These are phyloP conservation scores for Fagopyrum tataricum DNA, from an alignment of 148 eudicot species.

Conservation along the genomic window DNA sequence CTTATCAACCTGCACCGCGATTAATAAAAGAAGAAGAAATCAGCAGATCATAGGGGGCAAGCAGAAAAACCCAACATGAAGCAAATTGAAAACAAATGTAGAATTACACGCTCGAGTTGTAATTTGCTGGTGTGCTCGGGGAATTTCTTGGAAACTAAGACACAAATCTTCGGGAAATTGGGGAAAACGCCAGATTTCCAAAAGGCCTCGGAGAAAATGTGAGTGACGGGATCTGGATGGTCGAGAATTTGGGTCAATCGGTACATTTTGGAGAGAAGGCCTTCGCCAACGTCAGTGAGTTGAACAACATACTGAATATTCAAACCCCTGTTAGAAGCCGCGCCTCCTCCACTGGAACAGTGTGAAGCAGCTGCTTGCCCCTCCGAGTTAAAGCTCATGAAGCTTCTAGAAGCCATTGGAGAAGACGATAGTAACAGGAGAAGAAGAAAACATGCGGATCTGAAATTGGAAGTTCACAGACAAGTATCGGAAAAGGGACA, in stretches of 20 bases:
- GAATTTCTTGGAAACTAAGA: constrained; percentile 76
- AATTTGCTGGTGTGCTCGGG: constrained; percentile 93
- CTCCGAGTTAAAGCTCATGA: constrained; percentile 44
- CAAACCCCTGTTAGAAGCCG: constrained; percentile 49
- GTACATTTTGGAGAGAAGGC: constrained; percentile 92
- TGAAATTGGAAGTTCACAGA: background rate
- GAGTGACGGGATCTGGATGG: constrained; percentile 72
- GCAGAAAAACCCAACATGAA: background rate
- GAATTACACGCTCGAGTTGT: constrained; percentile 79
- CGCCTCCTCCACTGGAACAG: constrained; percentile 36
- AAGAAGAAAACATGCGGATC: background rate
- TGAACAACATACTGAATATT: constrained; percentile 89
- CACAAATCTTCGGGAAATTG: constrained; percentile 73
- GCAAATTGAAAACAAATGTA: constrained; percentile 6
- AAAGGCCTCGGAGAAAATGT: constrained; percentile 70
- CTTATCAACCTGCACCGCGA: constrained; percentile 67
- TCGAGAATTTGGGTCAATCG: constrained; percentile 87
- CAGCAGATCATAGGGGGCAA: constrained; percentile 7
- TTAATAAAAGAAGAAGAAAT: background rate
- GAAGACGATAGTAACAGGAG: constrained; percentile 9
- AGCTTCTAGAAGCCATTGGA: constrained; percentile 35
- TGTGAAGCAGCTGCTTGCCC: constrained; percentile 26
- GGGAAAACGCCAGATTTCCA: constrained; percentile 94
- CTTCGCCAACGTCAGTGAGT: constrained; percentile 92
- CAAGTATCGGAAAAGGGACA: background rate